Conservation (phyloP, 2,329 filamentous ascomycete species). For the Allantophomopsis lycopodina region DNA sequence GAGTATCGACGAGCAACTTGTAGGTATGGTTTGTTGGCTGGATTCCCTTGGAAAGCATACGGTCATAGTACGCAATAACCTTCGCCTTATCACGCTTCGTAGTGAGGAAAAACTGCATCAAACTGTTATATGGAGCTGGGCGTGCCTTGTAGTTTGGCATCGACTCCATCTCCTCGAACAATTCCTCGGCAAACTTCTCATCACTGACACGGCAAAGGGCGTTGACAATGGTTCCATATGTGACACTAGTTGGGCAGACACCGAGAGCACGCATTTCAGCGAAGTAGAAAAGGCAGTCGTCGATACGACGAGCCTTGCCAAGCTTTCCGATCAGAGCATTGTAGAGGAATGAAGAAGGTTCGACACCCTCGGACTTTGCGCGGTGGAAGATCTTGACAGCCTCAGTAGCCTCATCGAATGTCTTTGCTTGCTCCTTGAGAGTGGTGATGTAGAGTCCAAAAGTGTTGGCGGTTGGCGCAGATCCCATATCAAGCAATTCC, state of each 20-base stretch:
- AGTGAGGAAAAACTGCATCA: conserved; percentile 98
- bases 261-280: conserved; percentile 89
- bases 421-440: conserved; percentile 91
- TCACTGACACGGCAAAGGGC: conserved; percentile 94
- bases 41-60: conserved; percentile 81
- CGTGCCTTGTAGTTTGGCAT: conserved; percentile 99
- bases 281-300: conserved; percentile 97
- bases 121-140: conserved; percentile 93
- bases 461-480: conserved; percentile 89
- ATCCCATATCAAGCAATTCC: conserved; percentile 80
- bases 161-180: conserved; percentile 98
- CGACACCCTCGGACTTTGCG: conserved; percentile 84
- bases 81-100: conserved; percentile 94
- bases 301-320: conserved; percentile 92
- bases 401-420: conserved; percentile 93
- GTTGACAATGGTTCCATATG: conserved; percentile 96
- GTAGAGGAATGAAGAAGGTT: conserved; percentile 94
- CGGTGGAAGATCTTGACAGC: conserved; percentile 96
- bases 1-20: conserved; percentile 91
- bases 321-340: conserved; percentile 97
- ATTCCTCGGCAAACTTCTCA: conserved; percentile 92
- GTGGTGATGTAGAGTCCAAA: conserved; percentile 99
- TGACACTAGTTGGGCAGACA: conserved; percentile 92
- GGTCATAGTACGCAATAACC: conserved; percentile 87
- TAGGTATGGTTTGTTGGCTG: conserved; percentile 90